Conservation (phyloP, 2,329 filamentous ascomycete species). For the Penicillium hesseltinei region DNA sequence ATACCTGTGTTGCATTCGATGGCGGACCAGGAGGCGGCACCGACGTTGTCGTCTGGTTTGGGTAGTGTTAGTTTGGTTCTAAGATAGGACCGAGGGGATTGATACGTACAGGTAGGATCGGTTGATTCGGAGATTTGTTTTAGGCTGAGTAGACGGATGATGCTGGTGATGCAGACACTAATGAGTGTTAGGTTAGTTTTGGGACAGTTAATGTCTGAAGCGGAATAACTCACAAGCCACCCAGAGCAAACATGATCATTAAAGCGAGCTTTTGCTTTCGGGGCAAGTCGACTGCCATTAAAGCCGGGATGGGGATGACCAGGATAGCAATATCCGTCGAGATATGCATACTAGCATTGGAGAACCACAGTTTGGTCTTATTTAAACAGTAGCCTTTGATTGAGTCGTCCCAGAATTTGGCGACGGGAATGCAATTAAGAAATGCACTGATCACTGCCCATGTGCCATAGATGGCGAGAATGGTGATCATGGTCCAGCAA, state of each 20-base stretch:
- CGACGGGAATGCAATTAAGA: constrained; percentile 37
- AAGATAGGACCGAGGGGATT: too few relatives aligned
- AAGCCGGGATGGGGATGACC: constrained; percentile 46
- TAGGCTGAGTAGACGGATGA: constrained; percentile 33
- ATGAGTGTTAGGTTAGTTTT: background rate
- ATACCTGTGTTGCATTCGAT: constrained; percentile 44
- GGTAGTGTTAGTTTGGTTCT: constrained; percentile 6
- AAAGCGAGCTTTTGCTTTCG: constrained; percentile 43
- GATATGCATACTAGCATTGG: constrained; percentile 47
- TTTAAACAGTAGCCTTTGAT: constrained; percentile 38
- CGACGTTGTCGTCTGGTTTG: constrained; percentile 34
- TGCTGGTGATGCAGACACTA: constrained; percentile 38
- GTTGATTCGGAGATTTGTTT: constrained; percentile 33
- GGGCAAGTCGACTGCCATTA: constrained; percentile 43
- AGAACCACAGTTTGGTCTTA: constrained; percentile 44
- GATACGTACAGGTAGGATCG: constrained; percentile 35
- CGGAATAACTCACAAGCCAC: constrained; percentile 34
- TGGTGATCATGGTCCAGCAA: constrained; percentile 39
- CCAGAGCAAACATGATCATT: constrained; percentile 43
- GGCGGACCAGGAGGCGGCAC: constrained; percentile 38
- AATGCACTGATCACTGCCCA: constrained; percentile 39
- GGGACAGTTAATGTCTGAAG: background rate
- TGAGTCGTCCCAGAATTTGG: constrained; percentile 35
- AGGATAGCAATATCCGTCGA: constrained; percentile 46
- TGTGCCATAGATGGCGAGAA: constrained; percentile 36